A percentile compares a stretch with the other conserved stretches of the same genome.
Evolutionary conservation across 1,284 basidiomycete genomes (phyloP).

Genomic region (Melampsora larici-populina): DNA sequence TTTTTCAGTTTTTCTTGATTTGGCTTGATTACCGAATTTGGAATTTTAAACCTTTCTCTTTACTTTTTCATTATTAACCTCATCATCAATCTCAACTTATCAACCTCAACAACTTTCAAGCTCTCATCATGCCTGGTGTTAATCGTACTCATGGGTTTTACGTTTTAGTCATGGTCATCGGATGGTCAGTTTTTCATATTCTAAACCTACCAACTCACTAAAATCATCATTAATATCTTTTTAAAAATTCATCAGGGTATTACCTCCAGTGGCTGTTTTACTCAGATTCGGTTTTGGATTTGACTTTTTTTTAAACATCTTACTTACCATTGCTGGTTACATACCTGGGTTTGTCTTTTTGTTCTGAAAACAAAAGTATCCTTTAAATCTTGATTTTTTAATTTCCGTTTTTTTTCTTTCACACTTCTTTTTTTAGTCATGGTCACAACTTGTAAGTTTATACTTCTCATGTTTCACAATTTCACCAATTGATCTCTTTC

Average conservation of each 20-base stretch:
- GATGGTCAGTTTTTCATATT: conserved; percentile 16
- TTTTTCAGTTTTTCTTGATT: no score
- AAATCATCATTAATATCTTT: not conserved
- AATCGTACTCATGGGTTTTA: conserved; percentile 72
- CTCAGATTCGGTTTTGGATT: conserved; percentile 86
- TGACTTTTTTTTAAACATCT: conserved; percentile 88
- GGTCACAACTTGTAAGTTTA: conserved; percentile 31
- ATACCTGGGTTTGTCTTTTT: conserved; percentile 64
- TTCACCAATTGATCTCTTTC: no score
- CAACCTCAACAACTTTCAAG: not conserved
- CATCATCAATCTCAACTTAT: no score
- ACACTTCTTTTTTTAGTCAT: conserved; percentile 5
- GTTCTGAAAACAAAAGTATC: not conserved
- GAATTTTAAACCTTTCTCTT: no score
- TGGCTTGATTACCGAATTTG: no score
- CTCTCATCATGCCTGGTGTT: conserved; percentile 12
- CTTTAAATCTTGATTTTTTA: not conserved
- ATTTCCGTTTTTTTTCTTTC: conserved; percentile 26
- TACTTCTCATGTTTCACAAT: not conserved
- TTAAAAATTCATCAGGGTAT: conserved; percentile 36
- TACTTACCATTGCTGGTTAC: conserved; percentile 85
- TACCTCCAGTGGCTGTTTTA: conserved; percentile 67
- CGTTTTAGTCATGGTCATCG: conserved; percentile 61
- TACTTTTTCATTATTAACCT: no score
- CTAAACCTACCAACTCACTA: no score